Percentiles rank a stretch among this genome's conserved stretches.
These are phyloP conservation scores for Cercospora zeae-maydis DNA, from an alignment of 2,329 filamentous ascomycete species.

Conservation along the genomic window DNA sequence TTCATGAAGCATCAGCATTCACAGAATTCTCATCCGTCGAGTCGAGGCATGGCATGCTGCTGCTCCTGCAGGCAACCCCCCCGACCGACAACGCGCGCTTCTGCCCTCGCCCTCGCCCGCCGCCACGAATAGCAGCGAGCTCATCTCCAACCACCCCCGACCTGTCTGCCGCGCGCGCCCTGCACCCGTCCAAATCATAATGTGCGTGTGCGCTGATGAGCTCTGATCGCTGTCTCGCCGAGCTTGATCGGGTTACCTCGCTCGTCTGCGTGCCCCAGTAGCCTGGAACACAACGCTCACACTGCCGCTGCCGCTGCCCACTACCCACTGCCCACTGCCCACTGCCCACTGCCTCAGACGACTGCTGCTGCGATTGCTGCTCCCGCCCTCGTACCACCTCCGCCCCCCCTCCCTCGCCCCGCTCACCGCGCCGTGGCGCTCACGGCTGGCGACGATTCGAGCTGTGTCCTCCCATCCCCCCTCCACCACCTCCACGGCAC, in stretches of 20 bases:
- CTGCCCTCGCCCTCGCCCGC: not conserved
- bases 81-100: not conserved
- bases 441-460: not conserved
- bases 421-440: not conserved
- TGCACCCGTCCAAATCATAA: not conserved
- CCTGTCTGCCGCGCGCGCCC: not conserved
- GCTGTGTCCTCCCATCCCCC: not conserved
- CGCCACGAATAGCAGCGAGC: not conserved
- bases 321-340: not conserved
- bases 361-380: not conserved
- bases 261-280: not conserved
- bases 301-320: not conserved
- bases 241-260: slow-evolving; percentile 3
- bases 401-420: not conserved
- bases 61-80: not conserved
- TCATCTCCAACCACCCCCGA: not conserved
- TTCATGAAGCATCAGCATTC: no score
- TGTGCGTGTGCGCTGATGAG: not conserved
- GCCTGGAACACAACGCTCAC: not conserved
- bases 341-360: not conserved
- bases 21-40: no score
- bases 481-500: not conserved
- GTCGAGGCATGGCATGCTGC: no score
- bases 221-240: slow-evolving; percentile 2
- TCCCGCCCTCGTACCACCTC: not conserved